Percentiles rank a stretch among this genome's conserved stretches.
Evolutionary conservation across 768 basidiomycete genomes (phyloP).

Genomic region (Candolleomyces aberdarensis): DNA sequence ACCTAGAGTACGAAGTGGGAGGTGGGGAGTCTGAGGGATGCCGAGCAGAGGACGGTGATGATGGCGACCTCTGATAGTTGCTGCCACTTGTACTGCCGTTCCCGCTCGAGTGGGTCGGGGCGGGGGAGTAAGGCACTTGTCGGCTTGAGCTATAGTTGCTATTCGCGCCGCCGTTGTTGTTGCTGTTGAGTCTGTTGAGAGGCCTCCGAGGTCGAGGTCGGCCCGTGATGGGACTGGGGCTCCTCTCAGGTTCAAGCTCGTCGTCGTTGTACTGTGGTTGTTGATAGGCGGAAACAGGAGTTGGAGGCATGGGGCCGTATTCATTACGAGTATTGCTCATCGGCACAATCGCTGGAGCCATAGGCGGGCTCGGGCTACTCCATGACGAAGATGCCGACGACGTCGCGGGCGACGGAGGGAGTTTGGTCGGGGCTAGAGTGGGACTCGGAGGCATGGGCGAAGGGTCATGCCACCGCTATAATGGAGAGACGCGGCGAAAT

Average conservation of each 20-base stretch:
- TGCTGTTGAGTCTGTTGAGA: neutral
- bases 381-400: constrained; percentile 14
- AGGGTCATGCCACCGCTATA: constrained; percentile 67
- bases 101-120: neutral
- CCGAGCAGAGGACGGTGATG: neutral
- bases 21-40: neutral
- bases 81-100: neutral
- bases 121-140: neutral
- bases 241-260: constrained; percentile 8
- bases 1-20: neutral
- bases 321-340: neutral
- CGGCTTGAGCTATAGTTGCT: neutral
- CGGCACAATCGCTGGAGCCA: neutral
- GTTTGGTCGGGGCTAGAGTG: constrained; percentile 21
- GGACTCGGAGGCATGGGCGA: constrained; percentile 59
- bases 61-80: neutral
- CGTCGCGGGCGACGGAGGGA: constrained; percentile 28
- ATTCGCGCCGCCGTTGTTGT: neutral
- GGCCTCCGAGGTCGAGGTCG: constrained; percentile 7
- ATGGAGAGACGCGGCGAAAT: neutral
- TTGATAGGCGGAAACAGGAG: neutral
- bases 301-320: neutral
- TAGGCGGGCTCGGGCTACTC: constrained; percentile 19
- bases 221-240: constrained; percentile 13
- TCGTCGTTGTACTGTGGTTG: constrained; percentile 2